A percentile compares a stretch with the other conserved stretches of the same genome.
phyloP scores from a whole-genome alignment of 2,329 filamentous ascomycete genomes.

The Cordyceps cateniannulata region DNA sequence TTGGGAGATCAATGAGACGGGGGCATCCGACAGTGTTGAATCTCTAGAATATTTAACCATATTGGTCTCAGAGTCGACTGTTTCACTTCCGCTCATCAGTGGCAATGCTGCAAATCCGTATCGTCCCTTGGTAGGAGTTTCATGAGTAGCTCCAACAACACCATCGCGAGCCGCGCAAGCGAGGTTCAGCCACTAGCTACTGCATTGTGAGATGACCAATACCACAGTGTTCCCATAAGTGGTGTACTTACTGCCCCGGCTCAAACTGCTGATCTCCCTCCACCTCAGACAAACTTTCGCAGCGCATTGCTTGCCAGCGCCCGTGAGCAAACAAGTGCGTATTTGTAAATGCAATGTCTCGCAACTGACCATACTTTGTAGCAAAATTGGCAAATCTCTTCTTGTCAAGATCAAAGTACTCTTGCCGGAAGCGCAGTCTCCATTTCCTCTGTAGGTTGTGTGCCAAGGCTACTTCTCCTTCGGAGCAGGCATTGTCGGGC shows the following conservation, averaged over 20 bases:
- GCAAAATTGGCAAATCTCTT: conserved; percentile 30
- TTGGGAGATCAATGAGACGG: conserved; percentile 40
- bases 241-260: conserved; percentile 41
- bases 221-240: background rate
- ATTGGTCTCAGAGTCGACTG: conserved; percentile 24
- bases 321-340: conserved; percentile 23
- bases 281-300: conserved; percentile 30
- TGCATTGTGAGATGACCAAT: background rate
- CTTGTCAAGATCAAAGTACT: conserved; percentile 40
- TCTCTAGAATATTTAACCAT: conserved; percentile 39
- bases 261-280: conserved; percentile 37
- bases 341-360: conserved; percentile 34
- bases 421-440: conserved; percentile 37
- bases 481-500: conserved; percentile 14
- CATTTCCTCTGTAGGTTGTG: conserved; percentile 34
- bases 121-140: conserved; percentile 39
- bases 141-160: conserved; percentile 38
- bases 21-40: conserved; percentile 39
- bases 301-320: conserved; percentile 31
- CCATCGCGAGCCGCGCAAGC: conserved; percentile 51
- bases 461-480: conserved; percentile 24
- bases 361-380: conserved; percentile 30
- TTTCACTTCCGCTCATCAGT: conserved; percentile 45
- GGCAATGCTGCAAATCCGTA: conserved; percentile 43
- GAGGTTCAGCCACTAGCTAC: conserved; percentile 53